A percentile compares a stretch with the other conserved stretches of the same genome.
Evolutionary conservation across 2,329 filamentous ascomycete genomes (phyloP).

Genomic region (Didymosphaeria variabile): DNA sequence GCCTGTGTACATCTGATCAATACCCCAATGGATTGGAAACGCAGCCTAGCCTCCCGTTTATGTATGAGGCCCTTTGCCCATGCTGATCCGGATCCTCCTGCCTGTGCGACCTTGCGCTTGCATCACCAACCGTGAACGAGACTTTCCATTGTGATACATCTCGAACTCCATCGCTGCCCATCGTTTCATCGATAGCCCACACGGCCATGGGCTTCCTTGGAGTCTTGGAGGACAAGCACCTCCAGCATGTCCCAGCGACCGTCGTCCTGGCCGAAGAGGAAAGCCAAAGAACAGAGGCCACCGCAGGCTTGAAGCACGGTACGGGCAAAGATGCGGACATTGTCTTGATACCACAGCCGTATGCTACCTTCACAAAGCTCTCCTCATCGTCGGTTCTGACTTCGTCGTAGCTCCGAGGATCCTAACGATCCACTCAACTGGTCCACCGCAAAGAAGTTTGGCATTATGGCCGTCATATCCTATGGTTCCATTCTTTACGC

Average conservation of each 20-base stretch:
- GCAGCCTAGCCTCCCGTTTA: conserved; percentile 5
- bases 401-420: conserved; percentile 46
- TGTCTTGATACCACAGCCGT: conserved; percentile 47
- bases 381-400: not conserved
- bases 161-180: not conserved
- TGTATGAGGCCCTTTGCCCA: conserved; percentile 1
- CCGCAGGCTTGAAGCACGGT: conserved; percentile 42
- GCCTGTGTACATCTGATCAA: conserved; percentile 11
- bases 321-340: conserved; percentile 45
- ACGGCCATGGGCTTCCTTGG: conserved; percentile 45
- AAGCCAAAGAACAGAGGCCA: conserved; percentile 22
- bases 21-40: conserved; percentile 8
- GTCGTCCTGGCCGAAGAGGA: conserved; percentile 42
- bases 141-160: not conserved
- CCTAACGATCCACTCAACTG: conserved; percentile 50
- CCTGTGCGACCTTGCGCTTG: conserved; percentile 10
- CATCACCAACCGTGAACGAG: not conserved
- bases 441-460: conserved; percentile 42
- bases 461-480: conserved; percentile 43
- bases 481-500: conserved; percentile 48
- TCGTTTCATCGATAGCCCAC: not conserved
- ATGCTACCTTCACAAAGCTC: conserved; percentile 14
- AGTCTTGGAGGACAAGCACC: conserved; percentile 43
- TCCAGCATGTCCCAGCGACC: conserved; percentile 46
- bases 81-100: conserved; percentile 2